Evolutionary conservation across 345 rosid genomes (phyloP), one percentile per base, ranked within the genome.

Genomic region (Sisymbrium altissimum): DNA sequence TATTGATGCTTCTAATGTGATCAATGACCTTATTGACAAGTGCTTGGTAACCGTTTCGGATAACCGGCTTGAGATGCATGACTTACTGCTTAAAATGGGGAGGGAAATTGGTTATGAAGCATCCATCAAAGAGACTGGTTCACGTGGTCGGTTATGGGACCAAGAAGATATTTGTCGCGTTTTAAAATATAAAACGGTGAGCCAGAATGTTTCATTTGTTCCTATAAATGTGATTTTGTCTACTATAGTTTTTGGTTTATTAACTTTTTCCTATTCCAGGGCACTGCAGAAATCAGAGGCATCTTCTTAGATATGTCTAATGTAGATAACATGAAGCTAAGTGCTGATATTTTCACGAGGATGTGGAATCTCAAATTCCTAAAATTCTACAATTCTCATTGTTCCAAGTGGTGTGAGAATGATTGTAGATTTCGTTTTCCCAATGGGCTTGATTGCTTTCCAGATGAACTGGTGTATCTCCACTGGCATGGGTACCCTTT

Each of bases 301-400:
- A 57, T 81, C 29, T 58, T 67, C 58, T 40, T 76, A 5, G 65
- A 79, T 50, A 41, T 64, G 61, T 70, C 80, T 4, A 59, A 50
- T 18, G 38, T 68, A 19, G 57, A 29, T n/a, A 32, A 32, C n/a
- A n/a, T 80, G 36, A 27, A 44, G 48, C 68, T 82, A 53, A 21
- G 40, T 30, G 36, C 62, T 32, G 46, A 43, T 29, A 65, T 44
- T 10, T 82, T 82, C 45, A 8, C 27, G 7, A 67, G 29, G 3
- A 82, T 82, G 85, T 29, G 12, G 18, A 70, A 66, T 70, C 81
- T 80, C 32, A 77, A 73, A 21, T 65, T 80, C 43, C 77, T 83
- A 9, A 80, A 80, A 10, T 13, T 83, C 35, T 70, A 83, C 36
- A 55, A 71, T 23, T 60, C 43, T 23, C 66, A 66, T 59, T 71